These are phyloP conservation scores for Candida smagusa DNA, from an alignment of 1,139 yeast species.

Conservation along the genomic window DNA sequence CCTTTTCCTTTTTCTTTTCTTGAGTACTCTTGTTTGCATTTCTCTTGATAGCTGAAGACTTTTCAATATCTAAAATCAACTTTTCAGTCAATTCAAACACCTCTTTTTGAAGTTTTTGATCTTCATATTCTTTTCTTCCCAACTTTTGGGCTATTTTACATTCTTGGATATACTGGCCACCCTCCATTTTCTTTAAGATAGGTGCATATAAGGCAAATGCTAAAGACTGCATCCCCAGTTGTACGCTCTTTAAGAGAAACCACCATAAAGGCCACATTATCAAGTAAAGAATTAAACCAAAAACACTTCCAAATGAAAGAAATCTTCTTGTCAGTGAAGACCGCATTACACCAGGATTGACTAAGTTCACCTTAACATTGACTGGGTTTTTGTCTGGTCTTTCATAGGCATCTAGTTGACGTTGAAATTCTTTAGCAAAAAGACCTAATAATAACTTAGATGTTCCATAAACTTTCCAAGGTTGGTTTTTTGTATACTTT, in stretches of 20 bases:
- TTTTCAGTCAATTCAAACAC: slow-evolving; percentile 63
- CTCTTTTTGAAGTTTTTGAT: slow-evolving; percentile 56
- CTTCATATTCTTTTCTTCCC: slow-evolving; percentile 57
- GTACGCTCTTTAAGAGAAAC: slow-evolving; percentile 69
- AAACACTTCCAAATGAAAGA: slow-evolving; percentile 69
- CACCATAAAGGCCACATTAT: slow-evolving; percentile 79
- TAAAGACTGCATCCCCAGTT: slow-evolving; percentile 77
- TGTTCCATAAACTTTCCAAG: slow-evolving; percentile 79
- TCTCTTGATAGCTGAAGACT: slow-evolving; percentile 63
- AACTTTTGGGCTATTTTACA: slow-evolving; percentile 49
- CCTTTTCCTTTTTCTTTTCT: slow-evolving; percentile 12
- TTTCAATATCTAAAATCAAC: slow-evolving; percentile 59
- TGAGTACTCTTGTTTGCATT: slow-evolving; percentile 33
- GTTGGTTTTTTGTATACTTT: slow-evolving; percentile 57
- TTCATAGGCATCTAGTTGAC: slow-evolving; percentile 51
- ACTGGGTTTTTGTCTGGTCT: slow-evolving; percentile 66
- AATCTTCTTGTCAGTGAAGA: slow-evolving; percentile 82
- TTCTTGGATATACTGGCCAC: slow-evolving; percentile 72
- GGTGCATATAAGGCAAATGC: slow-evolving; percentile 74
- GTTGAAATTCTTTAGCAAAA: slow-evolving; percentile 74
- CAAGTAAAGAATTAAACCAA: slow-evolving; percentile 67
- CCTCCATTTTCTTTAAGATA: slow-evolving; percentile 52
- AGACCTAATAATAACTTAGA: slow-evolving; percentile 74
- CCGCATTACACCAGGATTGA: slow-evolving; percentile 91
- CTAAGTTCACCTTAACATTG: slow-evolving; percentile 69